phyloP scores from a whole-genome alignment of 2,329 filamentous ascomycete genomes.

The Trichoderma lentiforme region DNA sequence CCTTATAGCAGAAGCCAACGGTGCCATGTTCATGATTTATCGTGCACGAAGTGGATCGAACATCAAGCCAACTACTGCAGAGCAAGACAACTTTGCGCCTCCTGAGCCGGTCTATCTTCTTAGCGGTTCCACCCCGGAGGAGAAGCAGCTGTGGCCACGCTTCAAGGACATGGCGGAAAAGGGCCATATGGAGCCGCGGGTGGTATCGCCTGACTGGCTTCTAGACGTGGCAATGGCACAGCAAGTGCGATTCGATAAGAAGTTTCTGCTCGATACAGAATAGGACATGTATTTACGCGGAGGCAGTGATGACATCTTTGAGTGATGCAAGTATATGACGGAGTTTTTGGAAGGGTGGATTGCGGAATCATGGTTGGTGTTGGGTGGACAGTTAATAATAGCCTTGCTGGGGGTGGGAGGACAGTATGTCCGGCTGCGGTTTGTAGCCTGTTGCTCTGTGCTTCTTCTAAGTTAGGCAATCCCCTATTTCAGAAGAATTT shows the following conservation, averaged over 20 bases:
- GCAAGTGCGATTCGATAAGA: constrained; percentile 64
- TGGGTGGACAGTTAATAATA: not conserved
- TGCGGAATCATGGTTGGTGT: not conserved
- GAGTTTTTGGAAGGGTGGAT: constrained; percentile 16
- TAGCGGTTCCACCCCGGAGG: constrained; percentile 62
- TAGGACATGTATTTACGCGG: not conserved
- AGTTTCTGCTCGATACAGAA: constrained; percentile 49
- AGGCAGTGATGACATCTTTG: not conserved
- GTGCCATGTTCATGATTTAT: constrained; percentile 77
- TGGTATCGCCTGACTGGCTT: constrained; percentile 87
- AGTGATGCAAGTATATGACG: constrained; percentile 20
- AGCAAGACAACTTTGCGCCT: constrained; percentile 58
- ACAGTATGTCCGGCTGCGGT: not conserved
- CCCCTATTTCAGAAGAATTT: constrained; percentile 77
- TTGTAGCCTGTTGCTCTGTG: not conserved
- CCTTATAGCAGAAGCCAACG: constrained; percentile 83
- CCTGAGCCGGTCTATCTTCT: constrained; percentile 80
- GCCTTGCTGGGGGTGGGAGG: not conserved
- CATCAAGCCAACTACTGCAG: constrained; percentile 61
- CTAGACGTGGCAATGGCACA: constrained; percentile 88
- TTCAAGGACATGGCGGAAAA: constrained; percentile 77
- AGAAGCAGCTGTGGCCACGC: constrained; percentile 72
- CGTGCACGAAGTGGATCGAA: constrained; percentile 67
- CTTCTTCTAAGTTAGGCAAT: not conserved
- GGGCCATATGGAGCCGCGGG: constrained; percentile 73